A percentile compares a stretch with the other conserved stretches of the same genome.
Conservation (phyloP, 2,329 filamentous ascomycete species). For the Calonectria ilicicola region DNA sequence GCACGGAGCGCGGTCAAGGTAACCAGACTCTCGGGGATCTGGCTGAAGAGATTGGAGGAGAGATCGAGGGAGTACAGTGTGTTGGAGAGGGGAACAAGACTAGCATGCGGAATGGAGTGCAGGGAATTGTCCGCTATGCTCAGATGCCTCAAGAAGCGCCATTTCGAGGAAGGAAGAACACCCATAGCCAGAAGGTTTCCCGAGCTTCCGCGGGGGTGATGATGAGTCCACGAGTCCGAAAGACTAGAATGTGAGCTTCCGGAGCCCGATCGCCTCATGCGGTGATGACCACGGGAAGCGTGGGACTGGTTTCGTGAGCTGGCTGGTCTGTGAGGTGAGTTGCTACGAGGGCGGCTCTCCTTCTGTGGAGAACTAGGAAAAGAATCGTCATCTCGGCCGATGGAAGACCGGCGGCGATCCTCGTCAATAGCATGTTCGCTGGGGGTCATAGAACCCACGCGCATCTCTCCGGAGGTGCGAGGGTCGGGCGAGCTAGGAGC, state of each 20-base stretch:
- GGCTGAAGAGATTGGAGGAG: conserved; percentile 92
- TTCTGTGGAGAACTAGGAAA: conserved; percentile 56
- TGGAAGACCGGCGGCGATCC: conserved; percentile 53
- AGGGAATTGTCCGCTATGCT: conserved; percentile 93
- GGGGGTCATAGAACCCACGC: conserved; percentile 69
- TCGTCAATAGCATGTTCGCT: conserved; percentile 63
- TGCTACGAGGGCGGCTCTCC: conserved; percentile 73
- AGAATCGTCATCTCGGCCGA: conserved; percentile 63
- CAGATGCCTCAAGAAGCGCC: conserved; percentile 93
- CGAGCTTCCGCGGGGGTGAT: conserved; percentile 75
- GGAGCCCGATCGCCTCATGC: conserved; percentile 87
- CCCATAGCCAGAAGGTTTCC: conserved; percentile 81
- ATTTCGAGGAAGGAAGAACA: conserved; percentile 85
- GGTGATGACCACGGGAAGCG: conserved; percentile 76
- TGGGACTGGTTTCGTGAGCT: conserved; percentile 80
- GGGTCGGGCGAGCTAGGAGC: conserved; percentile 73
- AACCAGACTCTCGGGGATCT: conserved; percentile 91
- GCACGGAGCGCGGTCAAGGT: conserved; percentile 89
- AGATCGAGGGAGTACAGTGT: conserved; percentile 93
- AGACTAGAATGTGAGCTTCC: conserved; percentile 90
- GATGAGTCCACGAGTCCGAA: conserved; percentile 72
- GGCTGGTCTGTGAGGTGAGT: conserved; percentile 81
- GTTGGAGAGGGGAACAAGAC: conserved; percentile 85
- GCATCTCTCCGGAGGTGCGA: conserved; percentile 62
- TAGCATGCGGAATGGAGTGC: conserved; percentile 80